Evolutionary conservation across 192 early-diverging fungal genomes (phyloP).

Genomic region (Mortierella claussenii): DNA sequence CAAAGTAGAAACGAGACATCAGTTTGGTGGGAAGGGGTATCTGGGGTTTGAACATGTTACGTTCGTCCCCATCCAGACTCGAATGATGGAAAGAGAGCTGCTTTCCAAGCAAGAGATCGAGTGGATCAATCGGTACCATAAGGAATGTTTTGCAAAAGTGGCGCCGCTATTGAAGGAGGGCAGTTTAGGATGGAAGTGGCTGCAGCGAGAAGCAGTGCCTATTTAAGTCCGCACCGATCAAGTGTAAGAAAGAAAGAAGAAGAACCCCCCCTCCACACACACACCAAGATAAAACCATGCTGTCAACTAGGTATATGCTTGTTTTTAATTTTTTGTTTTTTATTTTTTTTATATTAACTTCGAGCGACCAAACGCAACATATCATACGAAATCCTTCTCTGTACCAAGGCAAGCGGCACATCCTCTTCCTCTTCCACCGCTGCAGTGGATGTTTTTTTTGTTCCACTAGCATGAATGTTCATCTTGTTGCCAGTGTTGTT

Average conservation of each 20-base stretch:
- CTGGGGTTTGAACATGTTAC: constrained; percentile 94
- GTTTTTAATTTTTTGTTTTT: neutral
- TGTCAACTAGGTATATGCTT: neutral
- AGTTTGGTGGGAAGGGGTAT: constrained; percentile 86
- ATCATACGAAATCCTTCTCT: constrained; percentile 23
- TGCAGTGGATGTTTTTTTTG: too few relatives aligned
- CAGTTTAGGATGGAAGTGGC: constrained; percentile 76
- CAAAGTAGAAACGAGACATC: constrained; percentile 72
- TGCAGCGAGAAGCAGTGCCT: constrained; percentile 78
- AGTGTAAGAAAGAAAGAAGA: too few relatives aligned
- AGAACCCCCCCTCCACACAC: too few relatives aligned
- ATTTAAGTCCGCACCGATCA: neutral
- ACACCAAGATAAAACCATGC: too few relatives aligned
- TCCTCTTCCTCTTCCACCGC: constrained; percentile 31
- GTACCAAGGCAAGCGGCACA: constrained; percentile 35
- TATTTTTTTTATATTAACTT: neutral
- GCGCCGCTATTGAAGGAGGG: constrained; percentile 75
- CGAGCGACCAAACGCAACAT: constrained; percentile 5
- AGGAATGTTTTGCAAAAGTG: constrained; percentile 77
- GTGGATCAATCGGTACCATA: constrained; percentile 93
- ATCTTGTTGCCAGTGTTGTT: neutral
- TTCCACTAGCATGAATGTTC: too few relatives aligned
- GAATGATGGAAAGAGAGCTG: constrained; percentile 76
- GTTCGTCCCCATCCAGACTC: constrained; percentile 86
- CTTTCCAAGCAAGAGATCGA: constrained; percentile 76